phyloP scores from a whole-genome alignment of 2,329 filamentous ascomycete species.

The Furcasterigmium furcatum region DNA sequence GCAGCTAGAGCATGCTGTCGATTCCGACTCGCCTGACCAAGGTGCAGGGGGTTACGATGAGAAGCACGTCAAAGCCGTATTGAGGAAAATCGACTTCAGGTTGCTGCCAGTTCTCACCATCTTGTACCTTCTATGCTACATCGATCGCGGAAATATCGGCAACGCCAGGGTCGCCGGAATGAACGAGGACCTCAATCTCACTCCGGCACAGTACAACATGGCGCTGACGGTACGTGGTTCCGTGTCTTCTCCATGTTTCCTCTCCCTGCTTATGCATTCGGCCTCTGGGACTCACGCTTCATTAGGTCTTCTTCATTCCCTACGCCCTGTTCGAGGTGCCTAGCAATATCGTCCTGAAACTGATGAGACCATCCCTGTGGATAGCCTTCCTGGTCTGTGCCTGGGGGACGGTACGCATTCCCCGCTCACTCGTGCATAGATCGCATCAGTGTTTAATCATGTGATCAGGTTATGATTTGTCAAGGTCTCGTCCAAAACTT shows the following conservation, averaged over 20 bases:
- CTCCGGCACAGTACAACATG: conserved; percentile 52
- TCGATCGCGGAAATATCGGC: conserved; percentile 38
- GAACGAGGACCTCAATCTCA: conserved; percentile 41
- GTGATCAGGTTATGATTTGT: conserved; percentile 29
- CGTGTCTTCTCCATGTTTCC: too few relatives aligned
- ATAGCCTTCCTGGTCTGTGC: conserved; percentile 51
- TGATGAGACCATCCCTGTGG: conserved; percentile 47
- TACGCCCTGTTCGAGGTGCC: conserved; percentile 55
- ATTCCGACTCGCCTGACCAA: too few relatives aligned
- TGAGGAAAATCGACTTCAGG: conserved; percentile 49
- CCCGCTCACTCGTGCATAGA: too few relatives aligned
- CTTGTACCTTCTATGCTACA: conserved; percentile 40
- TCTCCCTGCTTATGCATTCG: too few relatives aligned
- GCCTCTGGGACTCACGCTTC: too few relatives aligned
- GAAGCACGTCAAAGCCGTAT: too few relatives aligned
- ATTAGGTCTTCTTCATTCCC: conserved; percentile 57
- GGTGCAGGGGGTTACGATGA: too few relatives aligned
- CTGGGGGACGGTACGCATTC: conserved; percentile 55
- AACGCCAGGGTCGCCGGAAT: conserved; percentile 56
- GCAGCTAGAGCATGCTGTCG: too few relatives aligned
- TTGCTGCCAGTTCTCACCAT: conserved; percentile 49
- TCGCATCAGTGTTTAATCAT: too few relatives aligned
- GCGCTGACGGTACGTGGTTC: too few relatives aligned
- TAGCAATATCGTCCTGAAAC: conserved; percentile 52
- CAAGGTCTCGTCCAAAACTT: neutral